Conservation (phyloP, 352 stramenopile genomes). For the Pilasporangium apinafurcum region DNA sequence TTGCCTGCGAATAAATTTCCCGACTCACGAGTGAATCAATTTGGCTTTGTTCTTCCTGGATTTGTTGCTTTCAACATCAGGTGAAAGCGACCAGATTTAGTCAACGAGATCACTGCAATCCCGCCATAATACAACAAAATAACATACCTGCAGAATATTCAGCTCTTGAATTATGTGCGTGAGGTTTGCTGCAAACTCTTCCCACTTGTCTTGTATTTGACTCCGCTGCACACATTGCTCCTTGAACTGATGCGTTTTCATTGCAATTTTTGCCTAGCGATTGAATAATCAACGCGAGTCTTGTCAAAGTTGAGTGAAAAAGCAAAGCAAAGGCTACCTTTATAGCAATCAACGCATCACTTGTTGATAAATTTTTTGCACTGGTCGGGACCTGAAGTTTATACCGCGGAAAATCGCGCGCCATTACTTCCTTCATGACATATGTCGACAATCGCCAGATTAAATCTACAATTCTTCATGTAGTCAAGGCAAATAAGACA, state of each 20-base stretch:
- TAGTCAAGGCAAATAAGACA: background rate
- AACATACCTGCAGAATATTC: constrained; percentile 16
- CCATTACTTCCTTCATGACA: constrained; percentile 21
- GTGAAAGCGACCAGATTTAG: no score
- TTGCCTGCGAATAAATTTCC: constrained; percentile 24
- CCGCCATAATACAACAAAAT: no score
- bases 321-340: constrained; percentile 17
- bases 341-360: constrained; percentile 6
- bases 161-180: constrained; percentile 31
- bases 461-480: constrained; percentile 35
- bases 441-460: constrained; percentile 45
- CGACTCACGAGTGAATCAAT: constrained; percentile 18
- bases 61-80: constrained; percentile 16
- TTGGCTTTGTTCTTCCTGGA: constrained; percentile 33
- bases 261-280: constrained; percentile 26
- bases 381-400: constrained; percentile 3
- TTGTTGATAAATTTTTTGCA: background rate
- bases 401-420: constrained; percentile 7
- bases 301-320: no score
- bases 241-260: constrained; percentile 33
- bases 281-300: background rate
- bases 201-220: constrained; percentile 36
- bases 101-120: no score
- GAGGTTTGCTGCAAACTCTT: constrained; percentile 18
- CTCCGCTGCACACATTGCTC: constrained; percentile 24